phyloP scores from a whole-genome alignment of 331 rosid genomes.

The Malus hybrid region DNA sequence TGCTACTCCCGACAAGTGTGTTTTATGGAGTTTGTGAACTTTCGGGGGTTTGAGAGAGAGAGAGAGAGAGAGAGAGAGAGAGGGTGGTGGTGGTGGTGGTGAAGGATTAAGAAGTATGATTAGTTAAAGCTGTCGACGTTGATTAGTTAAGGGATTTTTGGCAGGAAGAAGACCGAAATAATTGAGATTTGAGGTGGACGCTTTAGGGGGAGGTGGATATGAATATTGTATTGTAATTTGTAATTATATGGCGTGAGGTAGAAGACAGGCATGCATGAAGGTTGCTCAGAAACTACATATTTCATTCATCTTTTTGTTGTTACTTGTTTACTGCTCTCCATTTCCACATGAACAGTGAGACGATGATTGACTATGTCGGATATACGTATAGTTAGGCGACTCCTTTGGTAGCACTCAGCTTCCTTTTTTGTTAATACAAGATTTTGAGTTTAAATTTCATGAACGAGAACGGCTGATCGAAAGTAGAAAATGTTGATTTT shows the following conservation, averaged over 20 bases:
- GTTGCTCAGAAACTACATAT: neutral
- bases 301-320: neutral
- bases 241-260: neutral
- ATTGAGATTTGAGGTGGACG: neutral
- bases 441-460: too few relatives aligned
- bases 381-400: too few relatives aligned
- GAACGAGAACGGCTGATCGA: too few relatives aligned
- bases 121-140: neutral
- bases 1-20: conserved; percentile 4
- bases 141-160: neutral
- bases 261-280: neutral
- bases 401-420: too few relatives aligned
- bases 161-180: neutral
- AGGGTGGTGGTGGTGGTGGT: neutral
- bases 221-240: neutral
- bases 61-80: neutral
- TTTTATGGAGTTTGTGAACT: neutral
- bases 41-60: neutral
- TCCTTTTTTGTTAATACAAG: too few relatives aligned
- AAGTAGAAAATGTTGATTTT: too few relatives aligned
- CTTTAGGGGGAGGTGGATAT: neutral
- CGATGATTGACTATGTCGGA: too few relatives aligned
- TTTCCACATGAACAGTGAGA: neutral
- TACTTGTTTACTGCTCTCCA: neutral
- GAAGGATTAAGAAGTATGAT: neutral